Conservation (phyloP, 257 asterid species). For the Solanum habrochaites region DNA sequence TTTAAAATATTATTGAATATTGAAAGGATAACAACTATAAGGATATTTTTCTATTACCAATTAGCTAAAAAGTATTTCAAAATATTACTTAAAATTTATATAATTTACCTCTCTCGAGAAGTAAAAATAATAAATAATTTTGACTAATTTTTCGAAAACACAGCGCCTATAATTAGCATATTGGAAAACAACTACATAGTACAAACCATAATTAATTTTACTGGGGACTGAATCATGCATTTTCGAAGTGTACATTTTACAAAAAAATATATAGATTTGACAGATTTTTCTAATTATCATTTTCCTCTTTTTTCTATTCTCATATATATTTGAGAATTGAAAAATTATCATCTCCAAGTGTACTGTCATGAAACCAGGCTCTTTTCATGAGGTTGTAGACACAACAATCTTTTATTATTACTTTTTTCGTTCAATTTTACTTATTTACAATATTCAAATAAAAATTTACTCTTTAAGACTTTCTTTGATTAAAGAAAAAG, state of each 20-base stretch:
- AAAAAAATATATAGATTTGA: background rate
- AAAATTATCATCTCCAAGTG: conserved; percentile 4
- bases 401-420: background rate
- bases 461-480: no score
- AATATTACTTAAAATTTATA: no score
- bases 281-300: background rate
- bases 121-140: background rate
- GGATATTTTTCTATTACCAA: background rate
- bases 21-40: no score
- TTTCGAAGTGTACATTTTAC: background rate
- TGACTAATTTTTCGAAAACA: no score
- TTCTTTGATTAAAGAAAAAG: background rate
- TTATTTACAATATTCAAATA: background rate
- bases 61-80: no score
- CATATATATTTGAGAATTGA: background rate
- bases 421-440: background rate
- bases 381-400: background rate
- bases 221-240: background rate
- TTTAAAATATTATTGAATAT: no score
- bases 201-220: background rate
- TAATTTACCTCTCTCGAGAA: background rate
- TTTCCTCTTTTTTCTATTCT: background rate
- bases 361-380: background rate
- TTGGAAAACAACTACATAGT: background rate
- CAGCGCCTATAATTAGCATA: background rate